Conservation (phyloP, 75 land plant genomes). For the Pinus tabuliformis region DNA sequence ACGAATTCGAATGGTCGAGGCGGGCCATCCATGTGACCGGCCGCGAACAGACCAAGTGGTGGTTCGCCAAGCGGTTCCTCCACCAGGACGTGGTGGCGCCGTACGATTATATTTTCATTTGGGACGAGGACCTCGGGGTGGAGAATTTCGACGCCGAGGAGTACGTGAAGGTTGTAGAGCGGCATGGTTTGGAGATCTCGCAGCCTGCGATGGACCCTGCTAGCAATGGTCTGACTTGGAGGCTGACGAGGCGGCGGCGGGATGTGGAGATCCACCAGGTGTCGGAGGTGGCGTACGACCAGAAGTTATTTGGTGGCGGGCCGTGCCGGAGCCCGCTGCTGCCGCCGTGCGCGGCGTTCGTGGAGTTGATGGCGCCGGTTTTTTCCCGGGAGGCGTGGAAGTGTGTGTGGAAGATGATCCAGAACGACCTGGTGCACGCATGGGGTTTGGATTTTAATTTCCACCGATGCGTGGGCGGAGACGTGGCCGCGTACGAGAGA, state of each 20-base stretch:
- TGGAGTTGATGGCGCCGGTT: slow-evolving; percentile 41
- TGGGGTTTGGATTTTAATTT: slow-evolving; percentile 49
- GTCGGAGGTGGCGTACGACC: background rate
- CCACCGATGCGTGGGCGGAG: slow-evolving; percentile 14
- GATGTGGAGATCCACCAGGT: slow-evolving; percentile 22
- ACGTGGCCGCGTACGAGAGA: too few species aligned
- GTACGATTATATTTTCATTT: slow-evolving; percentile 1
- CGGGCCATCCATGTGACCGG: slow-evolving; percentile 33
- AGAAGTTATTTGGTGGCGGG: slow-evolving; percentile 14
- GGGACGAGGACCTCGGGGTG: slow-evolving; percentile 49
- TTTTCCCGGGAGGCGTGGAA: slow-evolving; percentile 30
- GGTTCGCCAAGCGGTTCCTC: slow-evolving; percentile 5
- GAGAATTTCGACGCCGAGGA: slow-evolving; percentile 36
- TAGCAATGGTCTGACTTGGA: slow-evolving; percentile 14
- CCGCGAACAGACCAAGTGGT: slow-evolving; percentile 36
- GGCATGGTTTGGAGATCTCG: slow-evolving; percentile 32
- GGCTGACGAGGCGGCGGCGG: slow-evolving; percentile 13
- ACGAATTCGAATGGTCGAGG: slow-evolving; percentile 41
- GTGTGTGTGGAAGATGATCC: slow-evolving; percentile 44
- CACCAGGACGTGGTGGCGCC: background rate
- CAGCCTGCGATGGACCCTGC: slow-evolving; percentile 25
- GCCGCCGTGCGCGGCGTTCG: slow-evolving; percentile 44
- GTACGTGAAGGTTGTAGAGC: slow-evolving; percentile 26
- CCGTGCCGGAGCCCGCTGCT: slow-evolving; percentile 18
- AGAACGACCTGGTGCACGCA: slow-evolving; percentile 38